Evolutionary conservation across 2,329 filamentous ascomycete genomes (phyloP), one percentile per base, ranked within the genome.

Genomic region (Ophiostoma ips): DNA sequence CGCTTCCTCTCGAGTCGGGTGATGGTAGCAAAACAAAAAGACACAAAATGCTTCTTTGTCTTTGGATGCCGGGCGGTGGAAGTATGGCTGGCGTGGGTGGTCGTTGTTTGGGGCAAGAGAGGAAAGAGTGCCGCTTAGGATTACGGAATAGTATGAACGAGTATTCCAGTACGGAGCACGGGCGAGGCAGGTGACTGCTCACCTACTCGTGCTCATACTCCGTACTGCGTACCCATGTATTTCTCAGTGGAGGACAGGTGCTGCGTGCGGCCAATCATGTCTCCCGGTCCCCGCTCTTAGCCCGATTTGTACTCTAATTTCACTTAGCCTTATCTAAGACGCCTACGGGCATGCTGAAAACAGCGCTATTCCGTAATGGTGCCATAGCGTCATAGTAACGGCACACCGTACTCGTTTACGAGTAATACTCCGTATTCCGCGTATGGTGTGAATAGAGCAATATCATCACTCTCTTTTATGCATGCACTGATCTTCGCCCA

Each of bases 291-390:
- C 33, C 38, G 9, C 46, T 34, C 24, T 19, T 15, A 46, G 34
- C n/a, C n/a, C n/a, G n/a, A n/a, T n/a, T n/a, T n/a, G n/a, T 36
- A 46, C 19, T 35, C 41, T 24, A 49, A 46, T 49, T 49, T 46
- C 2, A 48, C 33, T 40, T 46, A 15, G 46, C 19, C 41, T 49
- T 52, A 52, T 49, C 41, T 30, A 16, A 11, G 10, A 31, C 12
- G 18, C 37, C 35, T 40, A 40, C 28, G 19, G 38, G 38, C 38
- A 41, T 41, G 8, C 24, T 21, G 16, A 33, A 31, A 18, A 48
- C 10, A 34, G 16, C 35, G 24, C 40, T 43, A 43, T 16, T 28
- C 38, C 38, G 19, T 19, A 41, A 16, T n/a, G 3, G 40, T 18
- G 40, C 30, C 11, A 43, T 37, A 48, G 35, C 24, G 24, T 48